Conservation (phyloP, 345 rosid genomes). For the Syzygium oleosum region DNA sequence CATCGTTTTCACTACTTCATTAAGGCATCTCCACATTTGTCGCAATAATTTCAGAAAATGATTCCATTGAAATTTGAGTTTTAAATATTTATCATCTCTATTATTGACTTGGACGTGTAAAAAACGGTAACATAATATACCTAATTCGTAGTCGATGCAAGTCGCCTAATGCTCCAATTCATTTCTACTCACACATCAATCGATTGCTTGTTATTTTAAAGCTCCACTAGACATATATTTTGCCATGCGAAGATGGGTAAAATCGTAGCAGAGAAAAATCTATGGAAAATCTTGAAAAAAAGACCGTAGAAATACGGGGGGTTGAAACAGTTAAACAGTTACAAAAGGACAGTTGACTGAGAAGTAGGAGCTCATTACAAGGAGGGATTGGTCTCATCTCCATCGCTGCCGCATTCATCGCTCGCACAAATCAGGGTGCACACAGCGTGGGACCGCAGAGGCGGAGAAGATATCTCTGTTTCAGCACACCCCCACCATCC, state of each 20-base stretch:
- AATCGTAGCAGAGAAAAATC: neutral
- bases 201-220: neutral
- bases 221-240: neutral
- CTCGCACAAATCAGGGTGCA: neutral
- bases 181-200: neutral
- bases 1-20: neutral
- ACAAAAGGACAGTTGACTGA: neutral
- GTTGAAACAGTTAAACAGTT: neutral
- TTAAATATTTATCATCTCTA: neutral
- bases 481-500: neutral
- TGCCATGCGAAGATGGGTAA: neutral
- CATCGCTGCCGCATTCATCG: neutral
- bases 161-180: neutral
- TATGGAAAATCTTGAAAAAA: neutral
- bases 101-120: neutral
- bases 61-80: neutral
- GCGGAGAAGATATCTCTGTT: neutral
- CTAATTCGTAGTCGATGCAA: neutral
- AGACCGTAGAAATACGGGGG: neutral
- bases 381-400: neutral
- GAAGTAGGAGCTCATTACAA: neutral
- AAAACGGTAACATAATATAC: neutral
- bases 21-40: neutral
- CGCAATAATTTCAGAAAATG: neutral
- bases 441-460: neutral